Conservation (phyloP, 345 rosid species). For the Rubroshorea leprosula region DNA sequence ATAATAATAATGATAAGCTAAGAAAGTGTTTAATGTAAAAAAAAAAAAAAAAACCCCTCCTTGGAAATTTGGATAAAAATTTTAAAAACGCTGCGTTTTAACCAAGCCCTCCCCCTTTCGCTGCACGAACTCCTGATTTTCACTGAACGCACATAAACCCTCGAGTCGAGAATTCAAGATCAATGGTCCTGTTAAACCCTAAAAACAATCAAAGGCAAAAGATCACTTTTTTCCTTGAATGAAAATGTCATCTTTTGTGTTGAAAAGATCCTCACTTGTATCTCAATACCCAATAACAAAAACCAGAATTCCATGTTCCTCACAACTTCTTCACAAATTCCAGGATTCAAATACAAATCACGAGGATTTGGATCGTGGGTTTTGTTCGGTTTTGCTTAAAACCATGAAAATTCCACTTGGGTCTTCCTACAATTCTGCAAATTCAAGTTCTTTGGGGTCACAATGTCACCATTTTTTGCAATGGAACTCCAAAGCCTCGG, state of each 20-base stretch:
- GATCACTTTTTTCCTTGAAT: background rate
- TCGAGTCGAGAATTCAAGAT: background rate
- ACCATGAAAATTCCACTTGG: slow-evolving; percentile 13
- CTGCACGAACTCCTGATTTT: background rate
- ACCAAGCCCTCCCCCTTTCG: background rate
- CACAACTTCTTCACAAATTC: slow-evolving; percentile 4
- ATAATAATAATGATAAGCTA: too few relatives aligned
- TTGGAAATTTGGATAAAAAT: too few relatives aligned
- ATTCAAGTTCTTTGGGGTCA: too few relatives aligned
- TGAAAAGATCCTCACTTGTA: slow-evolving; percentile 19
- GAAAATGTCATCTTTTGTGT: slow-evolving; percentile 29
- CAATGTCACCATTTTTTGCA: slow-evolving; percentile 7
- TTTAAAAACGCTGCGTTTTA: background rate
- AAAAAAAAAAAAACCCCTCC: too few relatives aligned
- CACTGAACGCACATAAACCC: slow-evolving; percentile 2
- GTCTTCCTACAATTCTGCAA: slow-evolving; percentile 1
- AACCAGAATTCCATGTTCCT: slow-evolving; percentile 7
- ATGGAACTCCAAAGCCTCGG: slow-evolving; percentile 12
- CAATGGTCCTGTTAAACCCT: slow-evolving; percentile 1
- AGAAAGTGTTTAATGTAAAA: too few relatives aligned
- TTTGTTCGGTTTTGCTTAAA: slow-evolving; percentile 29
- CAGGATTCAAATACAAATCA: slow-evolving; percentile 10
- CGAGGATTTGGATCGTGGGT: slow-evolving; percentile 18
- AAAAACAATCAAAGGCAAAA: background rate
- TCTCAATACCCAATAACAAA: slow-evolving; percentile 13